phyloP scores from a whole-genome alignment of 495 filamentous ascomycete species.

The Trichoderma reesei region DNA sequence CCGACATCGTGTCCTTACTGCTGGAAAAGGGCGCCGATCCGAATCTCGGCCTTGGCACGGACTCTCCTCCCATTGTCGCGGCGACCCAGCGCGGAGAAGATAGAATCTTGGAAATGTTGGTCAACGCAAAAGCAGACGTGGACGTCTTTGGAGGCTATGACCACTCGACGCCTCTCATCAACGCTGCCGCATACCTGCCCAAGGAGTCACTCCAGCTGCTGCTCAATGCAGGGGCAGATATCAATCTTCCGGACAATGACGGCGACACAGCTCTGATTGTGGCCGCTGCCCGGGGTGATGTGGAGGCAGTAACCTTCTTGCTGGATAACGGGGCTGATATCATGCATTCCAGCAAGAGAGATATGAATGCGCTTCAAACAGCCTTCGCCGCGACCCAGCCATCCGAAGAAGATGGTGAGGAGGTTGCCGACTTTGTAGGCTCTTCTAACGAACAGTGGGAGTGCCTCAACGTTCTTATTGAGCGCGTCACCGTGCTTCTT shows the following conservation, averaged over 20 bases:
- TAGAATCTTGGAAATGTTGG: conserved; percentile 21
- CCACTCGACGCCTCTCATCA: not conserved
- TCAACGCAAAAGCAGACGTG: conserved; percentile 18
- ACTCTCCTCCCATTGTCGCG: conserved; percentile 23
- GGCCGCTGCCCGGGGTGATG: not conserved
- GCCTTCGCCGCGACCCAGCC: not conserved
- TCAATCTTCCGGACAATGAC: conserved; percentile 23
- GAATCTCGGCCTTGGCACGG: conserved; percentile 19
- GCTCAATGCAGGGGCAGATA: conserved; percentile 21
- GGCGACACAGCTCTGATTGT: conserved; percentile 25
- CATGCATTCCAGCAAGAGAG: not conserved
- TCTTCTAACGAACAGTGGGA: too few relatives aligned
- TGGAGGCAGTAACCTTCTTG: not conserved
- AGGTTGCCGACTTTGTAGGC: not conserved
- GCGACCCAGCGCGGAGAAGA: conserved; percentile 19
- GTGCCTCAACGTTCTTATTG: too few relatives aligned
- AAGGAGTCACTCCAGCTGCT: not conserved
- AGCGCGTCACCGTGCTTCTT: too few relatives aligned
- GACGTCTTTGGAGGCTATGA: conserved; percentile 17
- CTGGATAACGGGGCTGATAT: not conserved
- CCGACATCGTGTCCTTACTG: conserved; percentile 23
- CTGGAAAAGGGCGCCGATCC: conserved; percentile 23
- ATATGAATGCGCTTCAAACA: not conserved
- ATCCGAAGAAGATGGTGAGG: not conserved
- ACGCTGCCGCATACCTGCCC: not conserved